phyloP scores from a whole-genome alignment of 306 rosid species.

The Acacia acuminata region DNA sequence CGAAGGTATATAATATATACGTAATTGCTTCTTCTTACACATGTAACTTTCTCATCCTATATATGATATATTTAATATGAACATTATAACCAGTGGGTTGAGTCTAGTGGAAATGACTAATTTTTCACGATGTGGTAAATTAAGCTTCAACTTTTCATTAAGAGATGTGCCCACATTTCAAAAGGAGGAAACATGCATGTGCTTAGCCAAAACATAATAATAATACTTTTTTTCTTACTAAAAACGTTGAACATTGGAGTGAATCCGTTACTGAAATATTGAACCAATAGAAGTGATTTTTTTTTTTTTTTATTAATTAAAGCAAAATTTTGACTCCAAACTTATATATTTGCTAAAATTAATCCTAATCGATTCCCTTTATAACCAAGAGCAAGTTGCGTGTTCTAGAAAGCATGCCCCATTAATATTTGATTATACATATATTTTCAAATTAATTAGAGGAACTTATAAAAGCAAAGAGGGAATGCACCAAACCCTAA shows the following conservation, averaged over 20 bases:
- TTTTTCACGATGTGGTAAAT: too few species aligned
- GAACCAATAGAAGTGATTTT: neutral
- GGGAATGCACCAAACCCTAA: conserved; percentile 17
- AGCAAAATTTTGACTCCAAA: neutral
- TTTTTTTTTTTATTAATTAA: too few species aligned
- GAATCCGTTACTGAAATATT: neutral
- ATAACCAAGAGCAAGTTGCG: neutral
- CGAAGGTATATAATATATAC: neutral
- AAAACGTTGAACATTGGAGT: neutral
- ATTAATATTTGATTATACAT: neutral
- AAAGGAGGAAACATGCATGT: too few species aligned
- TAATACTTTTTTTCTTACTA: neutral
- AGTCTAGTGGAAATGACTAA: too few species aligned
- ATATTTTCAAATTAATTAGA: neutral
- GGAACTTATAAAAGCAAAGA: neutral
- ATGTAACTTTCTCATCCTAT: neutral
- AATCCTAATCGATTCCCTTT: too few species aligned
- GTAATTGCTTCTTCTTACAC: neutral
- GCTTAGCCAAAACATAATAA: too few species aligned
- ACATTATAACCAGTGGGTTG: neutral
- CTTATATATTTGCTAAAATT: neutral
- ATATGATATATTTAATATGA: neutral
- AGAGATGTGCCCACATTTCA: too few species aligned
- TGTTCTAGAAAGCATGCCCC: neutral
- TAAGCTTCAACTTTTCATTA: too few species aligned